Conservation (phyloP, 495 filamentous ascomycete species). For the Trichoderma erinaceum region DNA sequence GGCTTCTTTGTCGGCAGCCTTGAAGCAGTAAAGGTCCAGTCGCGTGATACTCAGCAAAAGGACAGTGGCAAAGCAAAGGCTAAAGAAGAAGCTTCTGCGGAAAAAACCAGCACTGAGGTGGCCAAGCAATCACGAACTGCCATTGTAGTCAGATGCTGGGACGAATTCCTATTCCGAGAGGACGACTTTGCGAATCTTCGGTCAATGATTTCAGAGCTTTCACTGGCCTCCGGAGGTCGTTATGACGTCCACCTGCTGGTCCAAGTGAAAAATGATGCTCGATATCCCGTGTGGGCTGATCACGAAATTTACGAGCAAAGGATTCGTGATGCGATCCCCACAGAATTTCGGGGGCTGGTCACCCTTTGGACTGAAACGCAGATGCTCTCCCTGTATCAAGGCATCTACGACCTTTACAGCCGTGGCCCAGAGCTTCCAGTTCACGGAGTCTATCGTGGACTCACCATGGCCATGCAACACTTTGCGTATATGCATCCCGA, state of each 20-base stretch:
- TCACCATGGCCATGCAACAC: slow-evolving; percentile 90
- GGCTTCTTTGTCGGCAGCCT: slow-evolving; percentile 35
- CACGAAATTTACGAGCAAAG: slow-evolving; percentile 47
- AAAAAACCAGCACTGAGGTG: not conserved
- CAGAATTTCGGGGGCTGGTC: slow-evolving; percentile 81
- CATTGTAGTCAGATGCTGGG: slow-evolving; percentile 68
- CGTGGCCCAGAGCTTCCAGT: slow-evolving; percentile 63
- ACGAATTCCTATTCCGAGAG: slow-evolving; percentile 59
- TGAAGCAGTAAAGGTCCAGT: slow-evolving; percentile 37
- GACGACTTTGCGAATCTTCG: slow-evolving; percentile 68
- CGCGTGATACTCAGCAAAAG: slow-evolving; percentile 30
- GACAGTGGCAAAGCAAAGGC: slow-evolving; percentile 35
- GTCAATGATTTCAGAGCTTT: slow-evolving; percentile 68
- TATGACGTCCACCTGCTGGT: slow-evolving; percentile 78
- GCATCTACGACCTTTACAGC: slow-evolving; percentile 64
- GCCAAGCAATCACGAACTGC: slow-evolving; percentile 52
- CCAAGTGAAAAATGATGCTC: slow-evolving; percentile 62
- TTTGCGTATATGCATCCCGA: slow-evolving; percentile 87
- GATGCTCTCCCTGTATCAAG: slow-evolving; percentile 83
- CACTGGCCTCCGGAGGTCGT: slow-evolving; percentile 68
- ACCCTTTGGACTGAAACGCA: slow-evolving; percentile 89
- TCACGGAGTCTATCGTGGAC: slow-evolving; percentile 84
- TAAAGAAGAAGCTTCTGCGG: not conserved
- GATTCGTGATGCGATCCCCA: slow-evolving; percentile 66
- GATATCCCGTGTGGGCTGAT: slow-evolving; percentile 59